phyloP scores from a whole-genome alignment of 805 yeast species.

The Jamesozyma piceae region DNA sequence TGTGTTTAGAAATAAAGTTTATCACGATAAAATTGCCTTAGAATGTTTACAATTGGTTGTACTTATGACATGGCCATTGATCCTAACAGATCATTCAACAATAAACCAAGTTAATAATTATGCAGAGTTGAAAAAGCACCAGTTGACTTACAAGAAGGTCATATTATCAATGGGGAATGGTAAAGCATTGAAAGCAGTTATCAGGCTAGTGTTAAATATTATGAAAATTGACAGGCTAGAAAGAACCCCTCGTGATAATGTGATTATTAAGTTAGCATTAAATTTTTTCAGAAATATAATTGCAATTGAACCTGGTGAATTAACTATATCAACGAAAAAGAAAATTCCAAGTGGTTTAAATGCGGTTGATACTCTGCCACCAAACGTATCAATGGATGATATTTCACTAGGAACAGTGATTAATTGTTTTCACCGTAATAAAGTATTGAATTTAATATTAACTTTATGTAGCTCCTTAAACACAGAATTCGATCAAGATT shows the following conservation, averaged over 20 bases:
- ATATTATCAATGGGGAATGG: slow-evolving; percentile 53
- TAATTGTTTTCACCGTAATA: slow-evolving; percentile 50
- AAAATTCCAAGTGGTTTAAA: slow-evolving; percentile 26
- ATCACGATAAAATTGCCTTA: slow-evolving; percentile 52
- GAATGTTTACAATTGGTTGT: slow-evolving; percentile 73
- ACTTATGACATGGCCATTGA: slow-evolving; percentile 78
- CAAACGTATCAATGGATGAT: slow-evolving; percentile 53
- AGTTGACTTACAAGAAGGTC: slow-evolving; percentile 59
- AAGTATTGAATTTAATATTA: slow-evolving; percentile 63
- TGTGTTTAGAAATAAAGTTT: slow-evolving; percentile 21
- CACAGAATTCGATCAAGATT: slow-evolving; percentile 49
- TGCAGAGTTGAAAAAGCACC: slow-evolving; percentile 55
- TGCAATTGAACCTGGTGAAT: slow-evolving; percentile 61
- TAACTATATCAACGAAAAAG: slow-evolving; percentile 39
- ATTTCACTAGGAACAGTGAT: slow-evolving; percentile 54
- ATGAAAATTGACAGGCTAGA: slow-evolving; percentile 42
- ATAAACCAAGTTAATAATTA: slow-evolving; percentile 48
- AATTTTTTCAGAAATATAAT: slow-evolving; percentile 71
- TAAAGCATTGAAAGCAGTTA: slow-evolving; percentile 54
- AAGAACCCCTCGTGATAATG: slow-evolving; percentile 62
- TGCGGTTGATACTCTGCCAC: slow-evolving; percentile 37
- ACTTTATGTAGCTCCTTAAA: slow-evolving; percentile 61
- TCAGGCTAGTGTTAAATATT: slow-evolving; percentile 58
- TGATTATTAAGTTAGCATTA: slow-evolving; percentile 60
- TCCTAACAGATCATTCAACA: slow-evolving; percentile 50